Evolutionary conservation across 2,329 filamentous ascomycete species (phyloP).

Genomic region (Talaromyces sp.): DNA sequence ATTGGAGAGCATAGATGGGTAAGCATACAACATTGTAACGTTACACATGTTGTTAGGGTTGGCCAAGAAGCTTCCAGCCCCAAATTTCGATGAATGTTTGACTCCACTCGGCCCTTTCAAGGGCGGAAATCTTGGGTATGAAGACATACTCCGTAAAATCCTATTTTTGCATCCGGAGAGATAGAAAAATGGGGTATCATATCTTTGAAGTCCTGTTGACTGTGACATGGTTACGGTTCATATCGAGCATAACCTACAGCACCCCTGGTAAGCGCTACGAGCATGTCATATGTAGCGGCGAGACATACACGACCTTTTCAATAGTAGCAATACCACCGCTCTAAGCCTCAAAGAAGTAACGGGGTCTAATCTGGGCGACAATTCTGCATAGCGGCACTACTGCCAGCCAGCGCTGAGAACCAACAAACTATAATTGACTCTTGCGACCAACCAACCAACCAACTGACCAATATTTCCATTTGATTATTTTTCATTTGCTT

Average conservation of each 20-base stretch:
- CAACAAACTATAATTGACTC: not conserved
- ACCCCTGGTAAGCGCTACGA: not conserved
- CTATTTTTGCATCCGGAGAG: not conserved
- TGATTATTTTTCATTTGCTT: too few relatives aligned
- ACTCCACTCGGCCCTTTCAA: not conserved
- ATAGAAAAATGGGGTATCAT: not conserved
- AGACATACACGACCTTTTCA: not conserved
- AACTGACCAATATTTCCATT: not conserved
- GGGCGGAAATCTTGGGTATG: not conserved
- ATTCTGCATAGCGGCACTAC: not conserved
- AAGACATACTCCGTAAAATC: not conserved
- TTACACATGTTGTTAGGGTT: not conserved
- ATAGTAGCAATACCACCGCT: not conserved
- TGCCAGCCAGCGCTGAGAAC: not conserved
- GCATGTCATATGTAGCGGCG: not conserved
- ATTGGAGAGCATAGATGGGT: not conserved
- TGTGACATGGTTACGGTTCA: not conserved
- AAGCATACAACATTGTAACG: slow-evolving; percentile 3
- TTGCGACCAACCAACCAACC: not conserved
- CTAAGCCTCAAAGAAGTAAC: too few relatives aligned
- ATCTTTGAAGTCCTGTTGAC: not conserved
- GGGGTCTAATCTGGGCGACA: not conserved
- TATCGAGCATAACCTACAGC: not conserved
- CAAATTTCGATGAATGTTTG: not conserved
- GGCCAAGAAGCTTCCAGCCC: not conserved